Percentiles rank a stretch among this genome's conserved stretches.
These are phyloP conservation scores for Raffaelea ambrosiae DNA, from an alignment of 2,329 filamentous ascomycete species.

Conservation along the genomic window DNA sequence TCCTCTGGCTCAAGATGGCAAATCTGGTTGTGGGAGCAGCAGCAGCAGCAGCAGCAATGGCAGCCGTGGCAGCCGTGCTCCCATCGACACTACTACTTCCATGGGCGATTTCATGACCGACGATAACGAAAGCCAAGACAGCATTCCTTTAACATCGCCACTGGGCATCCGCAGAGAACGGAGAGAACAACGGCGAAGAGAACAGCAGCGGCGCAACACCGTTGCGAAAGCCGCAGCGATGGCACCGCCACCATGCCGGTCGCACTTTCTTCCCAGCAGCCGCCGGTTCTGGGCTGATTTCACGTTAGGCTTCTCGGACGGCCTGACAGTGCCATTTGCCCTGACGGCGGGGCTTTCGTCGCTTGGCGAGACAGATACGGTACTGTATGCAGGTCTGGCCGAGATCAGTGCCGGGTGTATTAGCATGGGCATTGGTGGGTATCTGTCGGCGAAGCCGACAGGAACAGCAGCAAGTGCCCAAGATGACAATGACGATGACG, in stretches of 20 bases:
- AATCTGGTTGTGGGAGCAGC: no score
- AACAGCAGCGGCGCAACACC: no score
- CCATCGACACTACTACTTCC: no score
- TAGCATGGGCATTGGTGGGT: conserved; percentile 66
- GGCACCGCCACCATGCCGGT: no score
- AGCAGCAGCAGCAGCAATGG: no score
- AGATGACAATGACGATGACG: conserved; percentile 11
- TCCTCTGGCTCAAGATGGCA: no score
- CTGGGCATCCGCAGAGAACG: neutral
- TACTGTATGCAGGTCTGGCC: conserved; percentile 60
- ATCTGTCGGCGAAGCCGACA: conserved; percentile 44
- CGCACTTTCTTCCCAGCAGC: neutral
- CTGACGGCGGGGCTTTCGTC: conserved; percentile 60
- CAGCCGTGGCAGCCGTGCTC: no score
- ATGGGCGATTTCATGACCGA: neutral
- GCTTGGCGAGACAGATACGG: conserved; percentile 50
- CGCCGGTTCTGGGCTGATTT: conserved; percentile 50
- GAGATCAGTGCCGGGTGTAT: conserved; percentile 65
- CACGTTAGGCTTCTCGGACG: conserved; percentile 66
- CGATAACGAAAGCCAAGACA: conserved; percentile 7
- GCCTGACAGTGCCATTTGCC: conserved; percentile 67
- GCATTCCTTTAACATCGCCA: conserved; percentile 1
- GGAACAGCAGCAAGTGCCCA: neutral
- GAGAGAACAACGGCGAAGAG: neutral
- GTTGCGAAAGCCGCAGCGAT: no score